These are phyloP conservation scores for Cenchrus purpureus DNA, from an alignment of 176 grass and related monocot species.

Conservation along the genomic window DNA sequence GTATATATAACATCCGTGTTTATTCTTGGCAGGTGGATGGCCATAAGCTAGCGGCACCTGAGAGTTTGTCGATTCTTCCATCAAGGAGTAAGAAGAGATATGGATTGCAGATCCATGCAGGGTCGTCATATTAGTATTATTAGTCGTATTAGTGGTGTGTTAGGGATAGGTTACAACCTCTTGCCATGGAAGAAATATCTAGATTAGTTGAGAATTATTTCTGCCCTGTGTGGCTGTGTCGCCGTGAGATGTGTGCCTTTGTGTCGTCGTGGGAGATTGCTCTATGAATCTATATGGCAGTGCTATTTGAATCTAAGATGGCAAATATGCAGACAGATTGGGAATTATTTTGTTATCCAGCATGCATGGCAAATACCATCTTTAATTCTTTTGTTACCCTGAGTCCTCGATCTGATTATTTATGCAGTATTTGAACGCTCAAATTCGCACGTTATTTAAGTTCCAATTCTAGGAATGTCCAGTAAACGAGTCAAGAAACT, in stretches of 20 bases:
- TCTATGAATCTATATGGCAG: neutral
- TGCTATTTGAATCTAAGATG: neutral
- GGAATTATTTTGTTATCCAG: neutral
- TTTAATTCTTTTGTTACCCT: too few species aligned
- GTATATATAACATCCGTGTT: neutral
- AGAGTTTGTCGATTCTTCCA: neutral
- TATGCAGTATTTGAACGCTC: too few species aligned
- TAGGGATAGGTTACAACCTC: too few species aligned
- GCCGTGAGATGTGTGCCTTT: too few species aligned
- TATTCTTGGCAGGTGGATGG: neutral
- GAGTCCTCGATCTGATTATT: too few species aligned
- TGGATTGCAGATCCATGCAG: neutral
- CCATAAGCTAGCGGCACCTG: neutral
- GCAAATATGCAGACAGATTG: neutral
- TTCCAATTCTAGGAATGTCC: too few species aligned
- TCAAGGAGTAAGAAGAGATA: neutral
- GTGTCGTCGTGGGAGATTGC: neutral
- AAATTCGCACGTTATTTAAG: too few species aligned
- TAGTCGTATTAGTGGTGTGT: too few species aligned
- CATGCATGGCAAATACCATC: neutral
- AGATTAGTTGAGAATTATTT: neutral
- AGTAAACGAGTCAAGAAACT: too few species aligned
- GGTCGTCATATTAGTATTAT: too few species aligned
- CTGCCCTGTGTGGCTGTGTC: neutral
- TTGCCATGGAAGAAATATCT: too few species aligned